Conservation (phyloP, 1,139 yeast genomes). For the Nakaseomyces kungkrabaensis region DNA sequence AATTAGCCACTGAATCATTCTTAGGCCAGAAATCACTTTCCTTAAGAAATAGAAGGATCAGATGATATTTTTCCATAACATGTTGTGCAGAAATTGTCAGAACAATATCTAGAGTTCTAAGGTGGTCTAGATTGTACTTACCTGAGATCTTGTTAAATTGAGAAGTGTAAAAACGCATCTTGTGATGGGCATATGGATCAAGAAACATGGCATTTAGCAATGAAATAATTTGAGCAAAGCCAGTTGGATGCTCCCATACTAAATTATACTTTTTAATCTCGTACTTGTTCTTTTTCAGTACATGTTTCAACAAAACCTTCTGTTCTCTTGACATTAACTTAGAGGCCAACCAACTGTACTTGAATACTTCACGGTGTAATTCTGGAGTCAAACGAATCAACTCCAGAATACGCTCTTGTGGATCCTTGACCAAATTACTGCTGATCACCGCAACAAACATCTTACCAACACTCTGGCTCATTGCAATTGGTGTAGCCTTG, state of each 20-base stretch:
- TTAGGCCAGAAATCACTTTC: constrained; percentile 61
- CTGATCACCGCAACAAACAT: constrained; percentile 15
- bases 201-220: constrained; percentile 41
- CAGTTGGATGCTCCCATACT: constrained; percentile 72
- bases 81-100: constrained; percentile 42
- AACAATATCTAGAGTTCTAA: constrained; percentile 54
- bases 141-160: constrained; percentile 58
- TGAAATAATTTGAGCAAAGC: constrained; percentile 58
- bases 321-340: constrained; percentile 18
- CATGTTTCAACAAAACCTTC: constrained; percentile 15
- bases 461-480: constrained; percentile 16
- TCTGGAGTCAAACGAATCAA: constrained; percentile 9
- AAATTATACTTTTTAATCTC: constrained; percentile 67
- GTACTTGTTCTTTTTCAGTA: constrained; percentile 34
- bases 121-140: constrained; percentile 69
- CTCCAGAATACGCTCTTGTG: constrained; percentile 10
- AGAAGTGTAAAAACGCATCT: constrained; percentile 40
- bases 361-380: constrained; percentile 17
- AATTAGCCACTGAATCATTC: constrained; percentile 26
- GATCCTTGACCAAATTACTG: constrained; percentile 10
- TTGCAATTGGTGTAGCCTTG: not conserved
- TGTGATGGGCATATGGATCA: constrained; percentile 34
- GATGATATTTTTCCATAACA: constrained; percentile 37
- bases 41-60: constrained; percentile 42
- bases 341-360: constrained; percentile 20